Evolutionary conservation across 495 filamentous ascomycete genomes (phyloP).

Genomic region (Aspergillus mulundensis): DNA sequence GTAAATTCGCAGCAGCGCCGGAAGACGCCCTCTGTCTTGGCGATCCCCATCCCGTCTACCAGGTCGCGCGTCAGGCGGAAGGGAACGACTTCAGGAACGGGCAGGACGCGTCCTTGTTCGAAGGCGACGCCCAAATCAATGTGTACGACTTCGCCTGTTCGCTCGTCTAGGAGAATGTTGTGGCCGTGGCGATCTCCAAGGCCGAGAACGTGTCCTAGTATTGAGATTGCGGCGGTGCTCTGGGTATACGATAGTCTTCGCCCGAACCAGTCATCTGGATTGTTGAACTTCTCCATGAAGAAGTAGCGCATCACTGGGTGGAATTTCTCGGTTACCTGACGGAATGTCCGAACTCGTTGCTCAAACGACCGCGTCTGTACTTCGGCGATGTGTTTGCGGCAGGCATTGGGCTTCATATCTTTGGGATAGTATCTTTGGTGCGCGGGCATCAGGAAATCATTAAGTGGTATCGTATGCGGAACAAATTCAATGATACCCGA

Average conservation of each 20-base stretch:
- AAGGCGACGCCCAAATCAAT: constrained; percentile 97
- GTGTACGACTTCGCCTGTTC: constrained; percentile 89
- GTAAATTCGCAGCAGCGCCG: constrained; percentile 97
- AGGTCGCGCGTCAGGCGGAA: constrained; percentile 94
- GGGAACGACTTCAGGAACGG: constrained; percentile 90
- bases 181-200: constrained; percentile 96
- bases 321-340: constrained; percentile 71
- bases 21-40: constrained; percentile 92
- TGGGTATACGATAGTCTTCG: constrained; percentile 84
- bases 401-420: constrained; percentile 68
- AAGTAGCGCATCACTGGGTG: constrained; percentile 95
- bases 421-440: constrained; percentile 83
- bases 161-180: constrained; percentile 89
- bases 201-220: constrained; percentile 88
- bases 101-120: constrained; percentile 88
- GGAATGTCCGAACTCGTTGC: constrained; percentile 66
- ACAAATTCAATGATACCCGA: constrained; percentile 98
- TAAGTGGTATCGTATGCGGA: constrained; percentile 80
- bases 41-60: constrained; percentile 95
- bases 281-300: constrained; percentile 90
- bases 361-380: constrained; percentile 65
- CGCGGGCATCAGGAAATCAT: constrained; percentile 86
- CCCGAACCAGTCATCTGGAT: constrained; percentile 93
- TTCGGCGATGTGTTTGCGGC: constrained; percentile 71
- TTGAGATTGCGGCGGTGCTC: constrained; percentile 89